Evolutionary conservation across 495 filamentous ascomycete species (phyloP).

Genomic region (Tetracladium marchalianum): DNA sequence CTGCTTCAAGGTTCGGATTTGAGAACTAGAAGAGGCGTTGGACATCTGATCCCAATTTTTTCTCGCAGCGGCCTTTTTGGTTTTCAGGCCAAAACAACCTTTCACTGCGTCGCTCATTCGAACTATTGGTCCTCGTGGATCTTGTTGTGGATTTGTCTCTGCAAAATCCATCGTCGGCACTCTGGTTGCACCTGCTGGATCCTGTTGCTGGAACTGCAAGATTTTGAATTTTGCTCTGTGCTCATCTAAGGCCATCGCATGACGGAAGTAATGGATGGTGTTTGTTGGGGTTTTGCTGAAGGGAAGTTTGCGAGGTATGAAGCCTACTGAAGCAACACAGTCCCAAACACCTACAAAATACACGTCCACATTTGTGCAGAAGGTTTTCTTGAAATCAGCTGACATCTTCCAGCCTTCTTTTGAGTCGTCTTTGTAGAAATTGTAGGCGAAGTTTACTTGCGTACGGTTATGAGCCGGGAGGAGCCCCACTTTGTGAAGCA

Average conservation of each 20-base stretch:
- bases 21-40: background rate
- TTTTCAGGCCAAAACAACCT: too few species aligned
- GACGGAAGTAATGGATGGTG: conserved; percentile 25
- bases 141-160: background rate
- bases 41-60: background rate
- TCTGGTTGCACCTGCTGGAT: conserved; percentile 5
- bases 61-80: too few species aligned
- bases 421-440: conserved; percentile 29
- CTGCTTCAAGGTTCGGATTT: conserved; percentile 2
- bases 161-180: background rate
- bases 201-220: conserved; percentile 21
- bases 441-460: conserved; percentile 29
- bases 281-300: conserved; percentile 28
- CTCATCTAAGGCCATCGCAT: conserved; percentile 31
- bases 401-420: conserved; percentile 26
- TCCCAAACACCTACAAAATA: conserved; percentile 32
- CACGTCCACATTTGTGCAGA: conserved; percentile 28
- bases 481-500: conserved; percentile 29
- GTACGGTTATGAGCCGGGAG: conserved; percentile 25
- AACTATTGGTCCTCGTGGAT: too few species aligned
- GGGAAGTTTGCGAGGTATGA: conserved; percentile 27
- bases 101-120: too few species aligned
- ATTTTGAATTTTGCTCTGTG: conserved; percentile 30
- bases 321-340: conserved; percentile 30
- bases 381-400: conserved; percentile 29